phyloP scores from a whole-genome alignment of 805 yeast genomes.

The Schizosaccharomyces lindneri region DNA sequence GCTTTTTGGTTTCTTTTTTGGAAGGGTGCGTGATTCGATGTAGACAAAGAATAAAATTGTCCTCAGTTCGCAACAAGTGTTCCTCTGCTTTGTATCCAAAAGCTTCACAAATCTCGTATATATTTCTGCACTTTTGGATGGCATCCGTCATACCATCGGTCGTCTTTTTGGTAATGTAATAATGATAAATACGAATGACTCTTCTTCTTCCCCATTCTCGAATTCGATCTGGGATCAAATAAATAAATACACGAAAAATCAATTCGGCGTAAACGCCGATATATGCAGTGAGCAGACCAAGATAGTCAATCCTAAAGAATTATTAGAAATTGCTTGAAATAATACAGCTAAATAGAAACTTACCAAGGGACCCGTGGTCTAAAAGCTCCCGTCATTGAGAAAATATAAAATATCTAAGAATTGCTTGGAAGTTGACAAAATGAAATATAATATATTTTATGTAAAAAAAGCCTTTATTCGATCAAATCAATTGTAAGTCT shows the following conservation, averaged over 20 bases:
- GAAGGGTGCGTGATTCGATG: constrained; percentile 22
- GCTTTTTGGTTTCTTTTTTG: neutral
- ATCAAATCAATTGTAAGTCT: too few relatives aligned
- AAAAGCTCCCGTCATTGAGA: too few relatives aligned
- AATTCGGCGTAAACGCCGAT: neutral
- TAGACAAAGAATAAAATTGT: constrained; percentile 48
- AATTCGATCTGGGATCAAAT: neutral
- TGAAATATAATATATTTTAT: too few relatives aligned
- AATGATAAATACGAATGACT: neutral
- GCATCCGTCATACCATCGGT: neutral
- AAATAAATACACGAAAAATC: neutral
- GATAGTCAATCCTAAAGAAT: neutral
- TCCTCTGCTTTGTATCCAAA: constrained; percentile 53
- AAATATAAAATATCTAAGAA: too few relatives aligned
- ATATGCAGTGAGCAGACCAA: neutral
- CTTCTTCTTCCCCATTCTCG: neutral
- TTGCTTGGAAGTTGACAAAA: too few relatives aligned
- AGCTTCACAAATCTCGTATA: constrained; percentile 22
- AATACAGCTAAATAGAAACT: too few relatives aligned
- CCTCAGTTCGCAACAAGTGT: constrained; percentile 52
- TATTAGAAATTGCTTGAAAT: neutral
- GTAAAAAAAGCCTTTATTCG: too few relatives aligned
- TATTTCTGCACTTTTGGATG: neutral
- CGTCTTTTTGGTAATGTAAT: neutral
- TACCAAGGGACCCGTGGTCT: too few relatives aligned